Evolutionary conservation across 495 filamentous ascomycete genomes (phyloP).

Genomic region (Copromyces sp.): DNA sequence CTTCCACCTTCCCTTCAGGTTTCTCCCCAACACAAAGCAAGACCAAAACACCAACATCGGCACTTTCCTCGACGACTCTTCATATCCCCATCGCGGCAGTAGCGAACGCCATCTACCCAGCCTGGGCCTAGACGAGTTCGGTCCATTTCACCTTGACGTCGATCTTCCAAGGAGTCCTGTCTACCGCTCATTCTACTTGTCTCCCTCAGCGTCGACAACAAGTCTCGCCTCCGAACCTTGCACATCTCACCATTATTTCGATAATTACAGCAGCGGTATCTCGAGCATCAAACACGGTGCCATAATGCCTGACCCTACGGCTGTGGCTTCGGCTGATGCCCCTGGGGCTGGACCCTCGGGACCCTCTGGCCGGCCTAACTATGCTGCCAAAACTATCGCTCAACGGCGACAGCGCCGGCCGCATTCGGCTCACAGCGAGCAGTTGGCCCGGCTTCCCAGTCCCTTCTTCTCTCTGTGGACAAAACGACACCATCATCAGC

Average conservation of each 20-base stretch:
- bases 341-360: not conserved
- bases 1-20: slow-evolving; percentile 7
- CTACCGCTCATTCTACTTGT: slow-evolving; percentile 18
- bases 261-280: not conserved
- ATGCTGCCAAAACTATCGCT: not conserved
- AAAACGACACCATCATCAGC: slow-evolving; percentile 17
- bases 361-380: slow-evolving; percentile 1
- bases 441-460: slow-evolving; percentile 12
- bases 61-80: not conserved
- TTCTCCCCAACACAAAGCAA: not conserved
- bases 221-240: slow-evolving; percentile 9
- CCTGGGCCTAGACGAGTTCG: not conserved
- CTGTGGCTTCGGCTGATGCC: slow-evolving; percentile 8
- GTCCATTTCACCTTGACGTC: not conserved
- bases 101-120: not conserved
- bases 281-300: slow-evolving; percentile 1
- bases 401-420: slow-evolving; percentile 16
- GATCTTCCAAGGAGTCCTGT: slow-evolving; percentile 1
- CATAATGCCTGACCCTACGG: slow-evolving; percentile 18
- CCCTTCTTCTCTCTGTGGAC: slow-evolving; percentile 22
- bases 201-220: slow-evolving; percentile 19
- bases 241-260: not conserved
- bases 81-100: not conserved
- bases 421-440: slow-evolving; percentile 14
- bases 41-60: not conserved